Evolutionary conservation across 2,329 filamentous ascomycete species (phyloP).

Genomic region (Pseudocercospora fuligena): DNA sequence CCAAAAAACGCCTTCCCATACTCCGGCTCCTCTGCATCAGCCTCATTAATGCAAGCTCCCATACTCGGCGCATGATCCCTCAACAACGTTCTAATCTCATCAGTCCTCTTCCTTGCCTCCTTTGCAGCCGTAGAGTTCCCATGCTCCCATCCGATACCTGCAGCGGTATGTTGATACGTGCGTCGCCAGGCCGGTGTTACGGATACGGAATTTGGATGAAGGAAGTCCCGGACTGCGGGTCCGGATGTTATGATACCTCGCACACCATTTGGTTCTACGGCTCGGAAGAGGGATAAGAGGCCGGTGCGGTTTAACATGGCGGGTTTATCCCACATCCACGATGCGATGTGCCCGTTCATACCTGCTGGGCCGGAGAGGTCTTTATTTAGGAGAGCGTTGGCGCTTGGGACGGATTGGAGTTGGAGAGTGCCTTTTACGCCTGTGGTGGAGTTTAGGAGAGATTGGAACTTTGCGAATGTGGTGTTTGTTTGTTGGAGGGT

Average conservation of each 20-base stretch:
- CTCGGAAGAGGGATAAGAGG: background rate
- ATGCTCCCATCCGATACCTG: background rate
- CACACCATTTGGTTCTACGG: background rate
- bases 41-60: conserved; percentile 1
- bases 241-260: background rate
- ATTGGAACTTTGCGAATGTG: background rate
- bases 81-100: background rate
- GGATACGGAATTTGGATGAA: background rate
- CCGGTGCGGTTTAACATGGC: conserved; percentile 1
- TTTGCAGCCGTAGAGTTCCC: background rate
- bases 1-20: background rate
- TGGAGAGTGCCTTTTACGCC: conserved; percentile 1
- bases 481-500: background rate
- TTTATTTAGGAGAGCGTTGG: conserved; percentile 4
- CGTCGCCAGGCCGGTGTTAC: conserved; percentile 1
- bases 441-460: background rate
- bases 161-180: background rate
- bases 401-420: background rate
- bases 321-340: background rate
- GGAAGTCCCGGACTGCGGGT: background rate
- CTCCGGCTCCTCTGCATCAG: conserved; percentile 5
- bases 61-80: background rate
- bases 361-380: background rate
- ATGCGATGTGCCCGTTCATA: conserved; percentile 1
- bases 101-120: background rate